Percentiles rank a stretch among this genome's conserved stretches.
These are phyloP conservation scores for Wickerhamiella nectarea DNA, from an alignment of 805 yeast genomes.

Conservation along the genomic window DNA sequence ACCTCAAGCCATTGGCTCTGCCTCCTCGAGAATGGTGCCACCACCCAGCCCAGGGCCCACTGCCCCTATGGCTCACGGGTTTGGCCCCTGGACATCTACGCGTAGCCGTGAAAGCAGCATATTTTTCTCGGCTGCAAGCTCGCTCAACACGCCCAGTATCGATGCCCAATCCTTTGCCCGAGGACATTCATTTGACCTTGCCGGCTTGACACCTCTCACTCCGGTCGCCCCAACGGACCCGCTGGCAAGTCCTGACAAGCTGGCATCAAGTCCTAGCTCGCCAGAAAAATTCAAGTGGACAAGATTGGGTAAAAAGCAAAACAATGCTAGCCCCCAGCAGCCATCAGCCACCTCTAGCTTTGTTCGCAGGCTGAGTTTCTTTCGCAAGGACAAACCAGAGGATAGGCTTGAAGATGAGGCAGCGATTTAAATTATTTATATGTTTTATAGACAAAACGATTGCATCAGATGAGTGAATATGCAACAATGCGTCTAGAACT, in stretches of 20 bases:
- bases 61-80: neutral
- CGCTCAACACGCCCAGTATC: neutral
- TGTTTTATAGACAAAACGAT: neutral
- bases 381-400: constrained; percentile 6
- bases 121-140: constrained; percentile 3
- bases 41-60: neutral
- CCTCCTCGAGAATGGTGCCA: neutral
- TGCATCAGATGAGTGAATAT: neutral
- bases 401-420: neutral
- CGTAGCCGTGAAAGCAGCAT: constrained; percentile 8
- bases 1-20: neutral
- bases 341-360: constrained; percentile 3
- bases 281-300: constrained; percentile 10
- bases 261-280: neutral
- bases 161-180: neutral
- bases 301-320: constrained; percentile 1
- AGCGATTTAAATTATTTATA: neutral
- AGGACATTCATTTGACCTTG: neutral
- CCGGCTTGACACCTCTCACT: neutral
- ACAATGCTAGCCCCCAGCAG: neutral
- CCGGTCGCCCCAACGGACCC: neutral
- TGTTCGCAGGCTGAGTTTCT: constrained; percentile 10
- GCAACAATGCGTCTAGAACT: neutral
- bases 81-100: neutral
- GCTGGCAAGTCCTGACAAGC: no score